A percentile compares a stretch with the other conserved stretches of the same genome.
Evolutionary conservation across 2,329 filamentous ascomycete genomes (phyloP).

Genomic region (Talaromyces sp.): DNA sequence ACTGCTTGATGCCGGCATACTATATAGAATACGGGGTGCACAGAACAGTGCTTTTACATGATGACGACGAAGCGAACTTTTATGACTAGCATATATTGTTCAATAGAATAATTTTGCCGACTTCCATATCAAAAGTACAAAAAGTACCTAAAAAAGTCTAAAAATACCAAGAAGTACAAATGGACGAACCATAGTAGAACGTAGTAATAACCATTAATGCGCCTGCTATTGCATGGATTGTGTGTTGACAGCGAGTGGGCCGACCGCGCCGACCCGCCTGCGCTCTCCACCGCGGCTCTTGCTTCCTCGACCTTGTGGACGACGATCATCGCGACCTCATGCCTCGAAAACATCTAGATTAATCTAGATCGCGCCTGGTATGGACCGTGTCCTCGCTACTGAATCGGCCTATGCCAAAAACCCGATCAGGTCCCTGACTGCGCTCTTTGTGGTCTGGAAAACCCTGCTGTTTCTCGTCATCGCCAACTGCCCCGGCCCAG

Average conservation of each 20-base stretch:
- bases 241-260: neutral
- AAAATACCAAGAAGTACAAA: too few relatives aligned
- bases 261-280: neutral
- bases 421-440: slow-evolving; percentile 29
- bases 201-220: neutral
- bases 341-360: neutral
- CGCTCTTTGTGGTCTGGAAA: slow-evolving; percentile 54
- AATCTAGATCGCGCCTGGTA: neutral
- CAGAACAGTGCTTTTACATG: neutral
- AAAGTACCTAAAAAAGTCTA: too few relatives aligned
- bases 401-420: slow-evolving; percentile 10
- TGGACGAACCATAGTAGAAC: neutral
- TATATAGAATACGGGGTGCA: neutral
- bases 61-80: neutral
- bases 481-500: slow-evolving; percentile 49
- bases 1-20: slow-evolving; percentile 12
- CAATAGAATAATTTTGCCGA: neutral
- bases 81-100: neutral
- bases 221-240: neutral
- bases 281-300: neutral
- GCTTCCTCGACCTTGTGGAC: neutral
- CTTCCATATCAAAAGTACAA: neutral
- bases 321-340: neutral
- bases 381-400: neutral
- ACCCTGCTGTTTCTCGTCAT: slow-evolving; percentile 46